Conservation (phyloP, 2,329 filamentous ascomycete species). For the Thelonectria rubi region DNA sequence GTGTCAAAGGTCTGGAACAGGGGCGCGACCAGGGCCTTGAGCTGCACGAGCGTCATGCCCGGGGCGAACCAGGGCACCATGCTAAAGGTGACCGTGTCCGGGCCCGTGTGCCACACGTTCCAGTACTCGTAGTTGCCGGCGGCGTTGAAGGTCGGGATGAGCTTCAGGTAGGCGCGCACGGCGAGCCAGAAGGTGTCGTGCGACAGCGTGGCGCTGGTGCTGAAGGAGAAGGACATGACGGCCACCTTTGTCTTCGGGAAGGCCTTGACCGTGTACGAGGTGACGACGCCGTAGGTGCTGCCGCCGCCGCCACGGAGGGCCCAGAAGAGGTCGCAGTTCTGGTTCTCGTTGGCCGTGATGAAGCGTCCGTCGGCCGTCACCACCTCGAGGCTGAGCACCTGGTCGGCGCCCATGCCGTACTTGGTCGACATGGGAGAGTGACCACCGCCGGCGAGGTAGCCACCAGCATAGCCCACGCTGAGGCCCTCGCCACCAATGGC, state of each 20-base stretch:
- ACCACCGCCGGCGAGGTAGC: constrained; percentile 35
- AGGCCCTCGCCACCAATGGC: constrained; percentile 63
- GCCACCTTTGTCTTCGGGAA: constrained; percentile 45
- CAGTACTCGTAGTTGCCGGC: constrained; percentile 38
- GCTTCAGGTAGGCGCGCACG: constrained; percentile 27
- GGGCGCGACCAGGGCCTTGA: constrained; percentile 23
- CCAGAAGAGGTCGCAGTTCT: constrained; percentile 46
- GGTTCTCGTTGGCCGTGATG: constrained; percentile 23
- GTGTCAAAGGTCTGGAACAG: constrained; percentile 28
- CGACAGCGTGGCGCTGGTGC: constrained; percentile 27
- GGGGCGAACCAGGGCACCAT: constrained; percentile 39
- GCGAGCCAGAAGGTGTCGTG: constrained; percentile 34
- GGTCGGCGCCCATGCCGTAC: constrained; percentile 36
- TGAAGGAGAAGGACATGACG: constrained; percentile 35
- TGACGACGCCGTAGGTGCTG: constrained; percentile 46
- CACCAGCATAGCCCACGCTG: constrained; percentile 36
- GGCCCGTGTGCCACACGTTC: constrained; percentile 28
- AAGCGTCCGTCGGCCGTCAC: constrained; percentile 27
- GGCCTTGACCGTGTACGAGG: constrained; percentile 50
- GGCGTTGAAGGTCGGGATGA: constrained; percentile 31
- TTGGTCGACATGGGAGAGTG: constrained; percentile 33
- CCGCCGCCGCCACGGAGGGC: constrained; percentile 54
- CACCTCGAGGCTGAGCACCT: constrained; percentile 16
- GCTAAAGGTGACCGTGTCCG: constrained; percentile 26
- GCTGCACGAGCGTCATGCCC: constrained; percentile 28